phyloP scores from a whole-genome alignment of 108 stramenopile genomes.

The Schizochytrium sp. region DNA sequence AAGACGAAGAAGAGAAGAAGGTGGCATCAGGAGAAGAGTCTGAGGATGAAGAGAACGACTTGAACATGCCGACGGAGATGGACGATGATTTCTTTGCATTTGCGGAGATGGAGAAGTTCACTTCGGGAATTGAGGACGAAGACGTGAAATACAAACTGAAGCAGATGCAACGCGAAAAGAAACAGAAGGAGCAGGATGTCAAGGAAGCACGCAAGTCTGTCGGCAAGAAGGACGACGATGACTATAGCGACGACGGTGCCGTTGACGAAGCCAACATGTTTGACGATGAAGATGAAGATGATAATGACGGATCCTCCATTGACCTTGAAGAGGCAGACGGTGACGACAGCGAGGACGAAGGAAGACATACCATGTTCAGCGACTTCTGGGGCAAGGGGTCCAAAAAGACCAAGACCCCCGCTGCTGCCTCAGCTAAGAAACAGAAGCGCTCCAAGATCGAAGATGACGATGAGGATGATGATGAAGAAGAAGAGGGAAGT shows the following conservation, averaged over 20 bases:
- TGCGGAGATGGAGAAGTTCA: constrained; percentile 83
- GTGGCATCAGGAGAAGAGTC: not conserved
- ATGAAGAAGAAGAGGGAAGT: constrained; percentile 55
- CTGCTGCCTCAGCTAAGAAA: not conserved
- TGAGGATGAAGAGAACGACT: constrained; percentile 44
- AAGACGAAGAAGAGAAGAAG: constrained; percentile 38
- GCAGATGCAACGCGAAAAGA: constrained; percentile 39
- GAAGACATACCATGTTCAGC: not conserved
- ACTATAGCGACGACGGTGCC: constrained; percentile 65
- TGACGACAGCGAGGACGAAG: not conserved
- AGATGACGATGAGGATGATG: not conserved
- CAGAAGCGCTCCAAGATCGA: not conserved
- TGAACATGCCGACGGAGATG: constrained; percentile 74
- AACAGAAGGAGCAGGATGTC: constrained; percentile 24
- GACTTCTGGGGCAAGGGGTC: not conserved
- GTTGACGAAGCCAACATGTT: constrained; percentile 76
- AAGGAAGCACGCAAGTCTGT: not conserved
- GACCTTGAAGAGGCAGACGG: not conserved
- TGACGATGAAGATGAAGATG: constrained; percentile 66
- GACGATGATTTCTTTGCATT: constrained; percentile 84
- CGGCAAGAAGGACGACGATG: constrained; percentile 66
- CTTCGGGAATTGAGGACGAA: constrained; percentile 81
- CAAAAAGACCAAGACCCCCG: not conserved
- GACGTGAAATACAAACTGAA: constrained; percentile 78
- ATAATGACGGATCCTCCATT: constrained; percentile 1